phyloP scores from a whole-genome alignment of 2,329 filamentous ascomycete genomes.

The Ophiocordyceps sinensis region DNA sequence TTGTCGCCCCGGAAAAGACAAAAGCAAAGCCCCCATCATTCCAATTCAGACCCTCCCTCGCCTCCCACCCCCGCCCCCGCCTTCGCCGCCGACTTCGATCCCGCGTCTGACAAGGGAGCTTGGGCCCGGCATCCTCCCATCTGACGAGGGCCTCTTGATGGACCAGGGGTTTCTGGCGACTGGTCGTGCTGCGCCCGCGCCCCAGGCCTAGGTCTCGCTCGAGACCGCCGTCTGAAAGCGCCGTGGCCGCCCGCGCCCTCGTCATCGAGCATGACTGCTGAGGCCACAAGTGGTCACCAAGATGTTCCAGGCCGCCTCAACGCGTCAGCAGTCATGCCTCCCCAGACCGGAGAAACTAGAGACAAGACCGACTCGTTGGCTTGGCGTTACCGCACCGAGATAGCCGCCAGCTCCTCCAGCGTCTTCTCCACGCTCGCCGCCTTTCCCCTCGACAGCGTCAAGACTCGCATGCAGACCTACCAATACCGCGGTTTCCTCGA shows the following conservation, averaged over 20 bases:
- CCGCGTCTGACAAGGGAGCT: not conserved
- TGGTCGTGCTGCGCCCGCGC: constrained; percentile 17
- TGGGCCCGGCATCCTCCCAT: not conserved
- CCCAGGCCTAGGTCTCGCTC: constrained; percentile 13
- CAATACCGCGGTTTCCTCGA: constrained; percentile 60
- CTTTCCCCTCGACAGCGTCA: constrained; percentile 82
- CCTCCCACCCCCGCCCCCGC: not conserved
- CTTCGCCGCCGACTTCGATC: not conserved
- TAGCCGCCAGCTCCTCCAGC: constrained; percentile 64
- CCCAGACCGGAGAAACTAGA: constrained; percentile 8
- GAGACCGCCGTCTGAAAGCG: constrained; percentile 14
- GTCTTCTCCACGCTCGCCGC: constrained; percentile 64
- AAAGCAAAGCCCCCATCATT: not conserved
- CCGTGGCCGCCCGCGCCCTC: constrained; percentile 8
- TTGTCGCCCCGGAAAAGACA: not conserved
- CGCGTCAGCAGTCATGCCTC: constrained; percentile 15
- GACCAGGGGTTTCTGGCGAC: constrained; percentile 21
- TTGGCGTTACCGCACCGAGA: constrained; percentile 67
- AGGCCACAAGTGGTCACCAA: constrained; percentile 21
- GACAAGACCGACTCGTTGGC: constrained; percentile 31
- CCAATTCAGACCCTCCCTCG: not conserved
- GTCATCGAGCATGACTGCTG: constrained; percentile 20
- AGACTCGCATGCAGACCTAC: constrained; percentile 82
- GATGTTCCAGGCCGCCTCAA: constrained; percentile 20
- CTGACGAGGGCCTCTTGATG: constrained; percentile 18